phyloP scores from a whole-genome alignment of 108 stramenopile species.

The Skeletonema potamos region DNA sequence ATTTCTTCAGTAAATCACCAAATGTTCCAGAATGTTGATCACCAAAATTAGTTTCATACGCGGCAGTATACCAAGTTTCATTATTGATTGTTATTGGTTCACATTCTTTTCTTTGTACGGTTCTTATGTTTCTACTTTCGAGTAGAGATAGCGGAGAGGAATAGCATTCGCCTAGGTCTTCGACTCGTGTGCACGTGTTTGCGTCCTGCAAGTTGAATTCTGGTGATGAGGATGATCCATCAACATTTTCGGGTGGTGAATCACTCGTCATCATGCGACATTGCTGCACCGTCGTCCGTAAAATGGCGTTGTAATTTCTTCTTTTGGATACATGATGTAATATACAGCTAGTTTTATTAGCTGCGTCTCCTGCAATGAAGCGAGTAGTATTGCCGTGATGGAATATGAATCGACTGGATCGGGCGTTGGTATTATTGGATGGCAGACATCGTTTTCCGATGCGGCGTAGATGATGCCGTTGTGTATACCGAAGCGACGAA shows the following conservation, averaged over 20 bases:
- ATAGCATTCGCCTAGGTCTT: not conserved
- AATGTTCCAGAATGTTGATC: not conserved
- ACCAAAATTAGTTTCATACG: not conserved
- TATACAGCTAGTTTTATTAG: not conserved
- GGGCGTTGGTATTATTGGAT: not conserved
- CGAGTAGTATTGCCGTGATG: not conserved
- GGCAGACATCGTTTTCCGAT: not conserved
- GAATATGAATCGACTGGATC: not conserved
- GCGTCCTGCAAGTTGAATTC: no score
- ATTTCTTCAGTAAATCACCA: not conserved
- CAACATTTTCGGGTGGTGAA: not conserved
- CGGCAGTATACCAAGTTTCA: constrained; percentile 19
- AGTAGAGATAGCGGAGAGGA: not conserved
- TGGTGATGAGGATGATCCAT: no score
- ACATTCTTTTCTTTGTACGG: not conserved
- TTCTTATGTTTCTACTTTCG: not conserved
- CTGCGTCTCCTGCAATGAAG: not conserved
- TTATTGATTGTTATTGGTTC: not conserved
- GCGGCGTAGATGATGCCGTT: not conserved
- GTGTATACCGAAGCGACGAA: not conserved
- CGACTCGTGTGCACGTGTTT: no score
- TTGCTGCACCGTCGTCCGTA: not conserved
- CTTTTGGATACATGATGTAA: not conserved
- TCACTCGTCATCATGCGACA: not conserved
- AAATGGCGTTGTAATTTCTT: not conserved